Percentiles rank a stretch among this genome's conserved stretches.
phyloP scores from a whole-genome alignment of 352 stramenopile genomes.

The Globisporangium barbulae region DNA sequence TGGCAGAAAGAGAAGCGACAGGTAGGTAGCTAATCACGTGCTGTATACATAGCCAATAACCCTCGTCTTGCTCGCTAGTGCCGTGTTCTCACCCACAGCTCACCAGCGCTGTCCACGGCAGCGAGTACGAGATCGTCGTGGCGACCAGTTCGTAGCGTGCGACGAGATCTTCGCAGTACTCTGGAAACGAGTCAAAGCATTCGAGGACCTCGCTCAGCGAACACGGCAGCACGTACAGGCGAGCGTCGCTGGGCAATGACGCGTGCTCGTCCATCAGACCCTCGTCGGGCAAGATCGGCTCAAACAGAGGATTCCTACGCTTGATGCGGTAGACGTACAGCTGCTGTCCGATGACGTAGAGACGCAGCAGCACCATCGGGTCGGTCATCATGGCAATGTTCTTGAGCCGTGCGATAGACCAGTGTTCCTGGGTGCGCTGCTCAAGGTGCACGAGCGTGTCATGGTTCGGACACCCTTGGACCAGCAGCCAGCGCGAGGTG shows the following conservation, averaged over 20 bases:
- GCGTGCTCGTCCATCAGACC: background rate
- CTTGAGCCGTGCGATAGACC: conserved; percentile 27
- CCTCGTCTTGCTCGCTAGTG: background rate
- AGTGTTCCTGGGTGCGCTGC: conserved; percentile 19
- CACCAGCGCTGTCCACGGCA: conserved; percentile 15
- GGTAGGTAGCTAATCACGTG: too few species aligned
- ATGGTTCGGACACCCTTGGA: conserved; percentile 16
- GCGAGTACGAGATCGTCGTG: conserved; percentile 3
- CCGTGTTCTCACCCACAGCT: conserved; percentile 9
- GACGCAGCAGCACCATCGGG: conserved; percentile 20
- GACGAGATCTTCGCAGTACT: conserved; percentile 5
- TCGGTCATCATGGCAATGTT: conserved; percentile 34
- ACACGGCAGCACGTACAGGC: conserved; percentile 14
- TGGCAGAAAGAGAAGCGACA: too few species aligned
- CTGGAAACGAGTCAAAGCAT: background rate
- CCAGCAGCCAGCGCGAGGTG: background rate
- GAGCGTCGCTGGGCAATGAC: background rate
- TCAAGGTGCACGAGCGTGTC: conserved; percentile 19
- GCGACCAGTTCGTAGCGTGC: conserved; percentile 12
- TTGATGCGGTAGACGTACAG: conserved; percentile 26
- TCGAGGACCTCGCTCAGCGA: conserved; percentile 4
- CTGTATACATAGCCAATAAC: too few species aligned
- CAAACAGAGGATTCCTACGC: background rate
- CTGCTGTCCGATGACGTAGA: conserved; percentile 16
- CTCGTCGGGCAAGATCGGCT: background rate